Evolutionary conservation across 2,329 filamentous ascomycete species (phyloP), one percentile per base, ranked within the genome.

Genomic region (Aspergillus chevalieri): DNA sequence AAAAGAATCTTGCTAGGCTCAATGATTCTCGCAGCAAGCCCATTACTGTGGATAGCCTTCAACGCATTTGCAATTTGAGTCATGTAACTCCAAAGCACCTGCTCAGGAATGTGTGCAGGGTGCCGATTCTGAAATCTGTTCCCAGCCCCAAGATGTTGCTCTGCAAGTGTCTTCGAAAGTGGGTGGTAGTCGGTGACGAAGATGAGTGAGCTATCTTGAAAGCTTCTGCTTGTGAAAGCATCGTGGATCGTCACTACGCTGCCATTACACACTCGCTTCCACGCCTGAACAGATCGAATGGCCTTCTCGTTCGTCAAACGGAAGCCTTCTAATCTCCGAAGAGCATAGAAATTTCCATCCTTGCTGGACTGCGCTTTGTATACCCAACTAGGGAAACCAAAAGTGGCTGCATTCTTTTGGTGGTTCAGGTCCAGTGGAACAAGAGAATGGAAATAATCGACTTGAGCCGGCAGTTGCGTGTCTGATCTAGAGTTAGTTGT

Each of bases 111-210:
- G 71, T 80, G 60, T 62, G 69, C 55, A 74, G 75, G 70, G 24
- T 66, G 65, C 49, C 77, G 66, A 68, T 69, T 65, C 65, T 66
- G 62, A 43, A 70, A 71, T 30, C 72, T 66, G 36, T 61, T 67
- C 38, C 68, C 66, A 38, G 63, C 62, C 38, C 67, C 67, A 44
- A 75, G 57, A 49, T 96, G 88, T 60, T 87, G 82, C 63, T 97
- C 92, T 30, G 86, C 82, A 21, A 98, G 78, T 0, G 92, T 95
- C 69, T 93, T 94, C 2, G 92, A 89, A 17, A 93, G 78, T 1
- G 93, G 92, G 62, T 93, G 88, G 64, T 95, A 98, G 66, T 95
- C 89, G 53, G 89, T 93, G 21, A 95, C 90, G 62, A 98, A 87
- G 44, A 98, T 86, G 48, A 98, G 79, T 3, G 93, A 97, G 69